Evolutionary conservation across 306 rosid species (phyloP), one percentile per base, ranked within the genome.

Genomic region (Malus asiatica): DNA sequence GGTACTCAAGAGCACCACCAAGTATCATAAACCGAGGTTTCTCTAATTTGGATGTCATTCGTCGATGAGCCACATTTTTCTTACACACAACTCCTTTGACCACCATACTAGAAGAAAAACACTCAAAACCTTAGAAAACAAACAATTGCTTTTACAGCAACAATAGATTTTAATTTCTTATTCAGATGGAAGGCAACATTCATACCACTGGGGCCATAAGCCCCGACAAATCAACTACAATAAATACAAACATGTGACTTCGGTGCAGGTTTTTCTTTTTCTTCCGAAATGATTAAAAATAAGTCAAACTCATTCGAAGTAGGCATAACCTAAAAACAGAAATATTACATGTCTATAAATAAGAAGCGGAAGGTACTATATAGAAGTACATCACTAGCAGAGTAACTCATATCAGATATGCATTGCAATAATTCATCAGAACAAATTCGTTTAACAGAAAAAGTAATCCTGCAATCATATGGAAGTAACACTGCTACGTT

Each of bases 1-100:
- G 99, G 86, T 96, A 96, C 86, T 96, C 99, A 66, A 96, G 97
- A 82, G 99, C 99, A 64, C 99, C 99, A 76, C 96, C 93, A 81
- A 96, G 97, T 80, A 96, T 84, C 85, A 96, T 80, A 20, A 96
- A 1, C 70, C 97, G 97, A 75, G 99, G 87, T 78, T 83, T 96
- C 76, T 88, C 86, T 59, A 88, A 85, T 86, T 87, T 93, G 76
- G 96, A 84, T 9, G 89, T 71, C 99, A 92, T 92, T 82, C 99
- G 82, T 53, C 97, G 86, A 76, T 96, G 99, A 75, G 98, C 97
- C 86, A 96, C 97, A 71, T 92, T 96, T 87, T 92, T 96, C 87
- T 92, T 92, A 76, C 93, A 92, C 78, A 96, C 96, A 76, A 96
- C 89, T 86, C 99, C 99, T 83, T 92, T 92, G 77, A 92, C 84